phyloP scores from a whole-genome alignment of 768 basidiomycete species.

The Russula sp. region DNA sequence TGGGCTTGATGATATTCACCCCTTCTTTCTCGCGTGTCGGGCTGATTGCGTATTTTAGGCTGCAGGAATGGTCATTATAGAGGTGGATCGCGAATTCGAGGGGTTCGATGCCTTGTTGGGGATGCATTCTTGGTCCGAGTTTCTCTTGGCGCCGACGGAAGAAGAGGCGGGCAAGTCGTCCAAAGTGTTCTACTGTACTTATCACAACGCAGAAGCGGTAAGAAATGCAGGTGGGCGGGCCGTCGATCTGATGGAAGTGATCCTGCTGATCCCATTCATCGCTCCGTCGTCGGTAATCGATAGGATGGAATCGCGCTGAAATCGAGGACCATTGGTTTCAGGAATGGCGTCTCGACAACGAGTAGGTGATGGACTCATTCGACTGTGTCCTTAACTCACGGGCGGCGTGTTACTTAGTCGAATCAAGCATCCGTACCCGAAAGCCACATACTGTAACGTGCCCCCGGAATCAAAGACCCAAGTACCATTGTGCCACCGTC shows the following conservation, averaged over 20 bases:
- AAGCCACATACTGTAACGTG: slow-evolving; percentile 40
- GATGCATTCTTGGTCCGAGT: slow-evolving; percentile 44
- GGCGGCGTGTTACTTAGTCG: slow-evolving; percentile 28
- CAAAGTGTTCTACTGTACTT: slow-evolving; percentile 43
- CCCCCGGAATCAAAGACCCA: slow-evolving; percentile 43
- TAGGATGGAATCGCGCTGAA: slow-evolving; percentile 49
- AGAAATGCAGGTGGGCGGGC: slow-evolving; percentile 44
- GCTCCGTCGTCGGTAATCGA: not conserved
- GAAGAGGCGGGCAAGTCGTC: slow-evolving; percentile 36
- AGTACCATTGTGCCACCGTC: slow-evolving; percentile 42
- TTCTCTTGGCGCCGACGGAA: slow-evolving; percentile 37
- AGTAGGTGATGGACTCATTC: slow-evolving; percentile 26
- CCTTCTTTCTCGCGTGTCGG: not conserved
- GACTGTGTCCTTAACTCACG: not conserved
- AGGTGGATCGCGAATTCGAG: slow-evolving; percentile 38
- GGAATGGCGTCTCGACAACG: slow-evolving; percentile 35
- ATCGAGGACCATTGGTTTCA: slow-evolving; percentile 45
- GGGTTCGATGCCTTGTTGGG: slow-evolving; percentile 42
- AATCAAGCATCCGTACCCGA: slow-evolving; percentile 44
- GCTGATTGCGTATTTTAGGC: slow-evolving; percentile 31
- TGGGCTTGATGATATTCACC: slow-evolving; percentile 32
- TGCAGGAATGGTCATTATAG: slow-evolving; percentile 46
- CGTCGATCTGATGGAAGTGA: not conserved
- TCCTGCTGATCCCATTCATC: too few species aligned
- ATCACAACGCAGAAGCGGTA: slow-evolving; percentile 40